phyloP scores from a whole-genome alignment of 179 eudicot genomes.

The Amaranthus tricolor region DNA sequence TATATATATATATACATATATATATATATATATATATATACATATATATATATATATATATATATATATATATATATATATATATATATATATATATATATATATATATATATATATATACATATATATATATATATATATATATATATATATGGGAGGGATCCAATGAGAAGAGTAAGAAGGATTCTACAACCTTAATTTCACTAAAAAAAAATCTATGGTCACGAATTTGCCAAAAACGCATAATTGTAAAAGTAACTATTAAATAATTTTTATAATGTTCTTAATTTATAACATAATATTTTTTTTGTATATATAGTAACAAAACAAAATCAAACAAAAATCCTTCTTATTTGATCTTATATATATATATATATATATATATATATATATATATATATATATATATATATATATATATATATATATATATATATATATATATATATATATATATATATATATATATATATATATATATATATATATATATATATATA shows the following conservation, averaged over 20 bases:
- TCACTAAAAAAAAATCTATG: background rate
- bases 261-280: no score
- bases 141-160: no score
- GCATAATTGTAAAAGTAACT: no score
- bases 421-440: background rate
- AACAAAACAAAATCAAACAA: no score
- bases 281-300: no score
- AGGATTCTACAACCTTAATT: no score
- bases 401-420: background rate
- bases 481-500: background rate
- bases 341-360: no score
- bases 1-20: background rate
- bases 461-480: conserved; percentile 4
- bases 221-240: no score
- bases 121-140: no score
- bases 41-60: background rate
- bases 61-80: background rate
- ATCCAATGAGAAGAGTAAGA: no score
- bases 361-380: conserved; percentile 5
- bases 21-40: background rate
- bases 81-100: background rate
- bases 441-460: background rate
- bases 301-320: no score
- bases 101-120: background rate
- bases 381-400: background rate